Evolutionary conservation across 495 filamentous ascomycete genomes (phyloP).

Genomic region (Talaromyces thailandensis): DNA sequence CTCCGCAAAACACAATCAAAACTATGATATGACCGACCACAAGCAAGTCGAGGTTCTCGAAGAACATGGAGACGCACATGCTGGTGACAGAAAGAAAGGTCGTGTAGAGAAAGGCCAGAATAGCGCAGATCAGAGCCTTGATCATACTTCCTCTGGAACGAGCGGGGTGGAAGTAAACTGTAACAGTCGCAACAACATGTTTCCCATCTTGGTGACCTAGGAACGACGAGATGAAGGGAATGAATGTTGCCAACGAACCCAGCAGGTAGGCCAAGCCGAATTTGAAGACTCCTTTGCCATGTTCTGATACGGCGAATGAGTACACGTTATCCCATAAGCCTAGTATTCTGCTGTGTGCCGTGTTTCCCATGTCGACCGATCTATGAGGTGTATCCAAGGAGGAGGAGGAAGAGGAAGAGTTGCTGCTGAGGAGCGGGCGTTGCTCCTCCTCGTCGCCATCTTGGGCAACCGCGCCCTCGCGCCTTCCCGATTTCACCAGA

Average conservation of each 20-base stretch:
- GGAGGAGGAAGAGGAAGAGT: not conserved
- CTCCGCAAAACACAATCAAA: conserved; percentile 79
- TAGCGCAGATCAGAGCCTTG: conserved; percentile 76
- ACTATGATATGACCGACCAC: conserved; percentile 72
- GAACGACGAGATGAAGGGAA: conserved; percentile 58
- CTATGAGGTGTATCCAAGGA: not conserved
- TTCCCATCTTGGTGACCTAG: conserved; percentile 89
- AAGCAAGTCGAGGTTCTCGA: conserved; percentile 53
- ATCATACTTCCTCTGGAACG: conserved; percentile 84
- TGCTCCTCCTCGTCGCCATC: conserved; percentile 25
- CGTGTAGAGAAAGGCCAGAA: conserved; percentile 75
- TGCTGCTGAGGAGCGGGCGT: conserved; percentile 28
- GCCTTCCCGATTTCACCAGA: conserved; percentile 37
- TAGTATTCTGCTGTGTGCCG: not conserved
- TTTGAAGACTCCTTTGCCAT: conserved; percentile 73
- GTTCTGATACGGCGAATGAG: conserved; percentile 41
- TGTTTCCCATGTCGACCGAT: not conserved
- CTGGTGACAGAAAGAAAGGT: conserved; percentile 72
- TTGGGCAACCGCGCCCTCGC: conserved; percentile 9
- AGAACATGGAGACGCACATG: conserved; percentile 76
- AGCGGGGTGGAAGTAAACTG: conserved; percentile 96
- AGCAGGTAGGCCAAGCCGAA: conserved; percentile 89
- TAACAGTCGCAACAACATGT: conserved; percentile 87
- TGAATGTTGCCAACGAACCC: conserved; percentile 81
- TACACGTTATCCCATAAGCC: conserved; percentile 13